Percentiles rank a stretch among this genome's conserved stretches.
Conservation (phyloP, 2,329 filamentous ascomycete genomes). For the Fusarium sp. region DNA sequence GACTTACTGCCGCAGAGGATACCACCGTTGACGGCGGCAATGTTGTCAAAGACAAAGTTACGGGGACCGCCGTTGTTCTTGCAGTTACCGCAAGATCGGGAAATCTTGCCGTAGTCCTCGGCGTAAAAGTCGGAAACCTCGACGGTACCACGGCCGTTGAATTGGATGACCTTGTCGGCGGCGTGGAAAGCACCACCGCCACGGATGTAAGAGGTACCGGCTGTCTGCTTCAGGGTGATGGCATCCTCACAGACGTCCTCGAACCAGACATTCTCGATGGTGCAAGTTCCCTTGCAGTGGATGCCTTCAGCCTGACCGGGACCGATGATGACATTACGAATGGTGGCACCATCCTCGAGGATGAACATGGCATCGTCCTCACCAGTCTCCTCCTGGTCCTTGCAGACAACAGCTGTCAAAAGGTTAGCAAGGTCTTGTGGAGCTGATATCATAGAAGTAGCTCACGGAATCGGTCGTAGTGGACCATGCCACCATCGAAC, state of each 20-base stretch:
- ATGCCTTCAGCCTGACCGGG: conserved; percentile 59
- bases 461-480: conserved; percentile 40
- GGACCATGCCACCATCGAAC: conserved; percentile 34
- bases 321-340: conserved; percentile 64
- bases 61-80: conserved; percentile 33
- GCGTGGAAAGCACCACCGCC: conserved; percentile 55
- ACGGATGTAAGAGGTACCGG: conserved; percentile 52
- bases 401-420: conserved; percentile 36
- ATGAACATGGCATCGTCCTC: conserved; percentile 58
- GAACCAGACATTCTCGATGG: conserved; percentile 53
- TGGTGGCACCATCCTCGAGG: conserved; percentile 59
- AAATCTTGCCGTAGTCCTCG: conserved; percentile 58
- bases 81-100: conserved; percentile 56
- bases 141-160: conserved; percentile 54
- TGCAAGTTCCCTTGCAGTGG: conserved; percentile 59
- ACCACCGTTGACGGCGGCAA: conserved; percentile 37
- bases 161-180: conserved; percentile 54
- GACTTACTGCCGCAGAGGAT: conserved; percentile 36
- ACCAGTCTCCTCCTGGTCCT: conserved; percentile 43
- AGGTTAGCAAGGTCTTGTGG: conserved; percentile 1
- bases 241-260: conserved; percentile 52
- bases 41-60: conserved; percentile 30
- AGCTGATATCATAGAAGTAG: too few species aligned
- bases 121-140: conserved; percentile 43
- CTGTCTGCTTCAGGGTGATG: conserved; percentile 51